Percentiles rank a stretch among this genome's conserved stretches.
These are phyloP conservation scores for Stylosanthes scabra DNA, from an alignment of 331 rosid species.

Conservation along the genomic window DNA sequence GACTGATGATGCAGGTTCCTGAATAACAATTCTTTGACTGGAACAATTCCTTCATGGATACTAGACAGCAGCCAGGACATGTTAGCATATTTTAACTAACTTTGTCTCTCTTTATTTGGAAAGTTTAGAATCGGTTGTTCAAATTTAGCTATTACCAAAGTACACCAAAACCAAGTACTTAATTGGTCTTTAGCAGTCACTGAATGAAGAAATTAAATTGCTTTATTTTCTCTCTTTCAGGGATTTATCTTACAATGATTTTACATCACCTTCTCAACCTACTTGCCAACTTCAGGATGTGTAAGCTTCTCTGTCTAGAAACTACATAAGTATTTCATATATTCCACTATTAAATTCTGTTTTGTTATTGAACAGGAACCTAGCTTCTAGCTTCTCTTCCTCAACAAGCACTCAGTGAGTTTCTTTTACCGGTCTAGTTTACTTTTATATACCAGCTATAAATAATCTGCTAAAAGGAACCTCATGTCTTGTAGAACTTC, in stretches of 20 bases:
- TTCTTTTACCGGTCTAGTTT: background rate
- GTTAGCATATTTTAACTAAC: slow-evolving; percentile 50
- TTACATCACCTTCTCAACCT: slow-evolving; percentile 46
- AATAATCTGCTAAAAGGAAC: slow-evolving; percentile 19
- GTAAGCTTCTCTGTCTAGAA: slow-evolving; percentile 53
- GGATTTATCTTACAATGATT: slow-evolving; percentile 80
- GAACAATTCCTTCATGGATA: slow-evolving; percentile 63
- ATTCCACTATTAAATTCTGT: background rate
- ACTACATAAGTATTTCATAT: slow-evolving; percentile 9
- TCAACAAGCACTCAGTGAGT: slow-evolving; percentile 52
- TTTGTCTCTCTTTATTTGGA: slow-evolving; percentile 6
- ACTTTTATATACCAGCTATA: slow-evolving; percentile 1
- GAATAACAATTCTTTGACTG: slow-evolving; percentile 69
- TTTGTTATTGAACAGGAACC: slow-evolving; percentile 54
- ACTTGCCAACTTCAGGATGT: slow-evolving; percentile 46
- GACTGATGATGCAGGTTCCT: slow-evolving; percentile 62
- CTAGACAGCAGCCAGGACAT: slow-evolving; percentile 1
- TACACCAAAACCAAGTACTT: slow-evolving; percentile 14
- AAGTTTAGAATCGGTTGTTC: slow-evolving; percentile 4
- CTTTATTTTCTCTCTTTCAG: slow-evolving; percentile 50
- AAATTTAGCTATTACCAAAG: background rate
- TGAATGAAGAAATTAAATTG: background rate
- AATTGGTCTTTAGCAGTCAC: background rate
- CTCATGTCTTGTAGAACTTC: slow-evolving; percentile 42
- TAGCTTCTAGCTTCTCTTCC: slow-evolving; percentile 62